A percentile compares a stretch with the other conserved stretches of the same genome.
These are phyloP conservation scores for Micractinium conductrix DNA, from an alignment of 139 green algal species.

Conservation along the genomic window DNA sequence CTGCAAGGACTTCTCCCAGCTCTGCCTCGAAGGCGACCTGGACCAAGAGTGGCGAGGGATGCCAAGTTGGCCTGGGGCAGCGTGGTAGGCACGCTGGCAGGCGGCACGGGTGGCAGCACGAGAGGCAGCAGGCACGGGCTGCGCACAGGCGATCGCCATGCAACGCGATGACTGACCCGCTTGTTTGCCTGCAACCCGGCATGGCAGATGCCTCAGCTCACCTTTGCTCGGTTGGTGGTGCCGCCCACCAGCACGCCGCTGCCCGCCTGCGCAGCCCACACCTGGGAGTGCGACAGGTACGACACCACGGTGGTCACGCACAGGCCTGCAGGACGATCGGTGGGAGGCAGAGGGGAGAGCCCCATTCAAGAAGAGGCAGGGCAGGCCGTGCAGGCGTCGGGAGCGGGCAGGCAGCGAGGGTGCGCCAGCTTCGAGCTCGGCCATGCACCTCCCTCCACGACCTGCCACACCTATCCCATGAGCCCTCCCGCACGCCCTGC, in stretches of 20 bases:
- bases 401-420: not conserved
- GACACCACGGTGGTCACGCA: conserved; percentile 96
- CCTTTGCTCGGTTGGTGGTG: conserved; percentile 84
- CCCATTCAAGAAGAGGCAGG: not conserved
- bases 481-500: conserved; percentile 56
- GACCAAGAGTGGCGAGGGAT: too few relatives aligned
- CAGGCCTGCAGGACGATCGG: conserved; percentile 56
- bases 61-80: too few relatives aligned
- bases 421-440: not conserved
- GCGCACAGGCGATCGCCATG: too few relatives aligned
- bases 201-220: too few relatives aligned
- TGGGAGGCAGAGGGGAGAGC: not conserved
- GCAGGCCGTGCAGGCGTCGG: not conserved
- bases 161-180: too few relatives aligned
- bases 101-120: too few relatives aligned
- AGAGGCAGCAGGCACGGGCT: too few relatives aligned
- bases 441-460: not conserved
- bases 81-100: too few relatives aligned
- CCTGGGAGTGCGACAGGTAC: conserved; percentile 95
- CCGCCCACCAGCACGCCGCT: conserved; percentile 80
- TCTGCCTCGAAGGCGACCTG: conserved; percentile 88
- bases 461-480: not conserved
- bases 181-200: too few relatives aligned
- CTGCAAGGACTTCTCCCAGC: conserved; percentile 75
- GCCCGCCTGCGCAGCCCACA: conserved; percentile 80